Percentiles rank a stretch among this genome's conserved stretches.
These are phyloP conservation scores for Zizania latifolia DNA, from an alignment of 176 grass and related monocot genomes.

Conservation along the genomic window DNA sequence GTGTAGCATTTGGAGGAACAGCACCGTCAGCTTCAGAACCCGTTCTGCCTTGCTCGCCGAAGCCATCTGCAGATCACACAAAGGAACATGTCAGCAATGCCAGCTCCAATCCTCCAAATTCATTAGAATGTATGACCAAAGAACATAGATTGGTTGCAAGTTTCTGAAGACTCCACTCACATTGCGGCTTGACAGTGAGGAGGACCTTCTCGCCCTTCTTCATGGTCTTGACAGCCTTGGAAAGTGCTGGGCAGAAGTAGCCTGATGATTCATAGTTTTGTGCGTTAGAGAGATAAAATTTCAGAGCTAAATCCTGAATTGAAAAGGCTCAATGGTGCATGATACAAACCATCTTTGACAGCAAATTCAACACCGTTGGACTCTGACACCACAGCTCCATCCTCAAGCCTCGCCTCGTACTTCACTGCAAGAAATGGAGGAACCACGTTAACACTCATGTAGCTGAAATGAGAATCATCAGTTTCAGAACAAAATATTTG, in stretches of 20 bases:
- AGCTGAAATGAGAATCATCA: too few relatives aligned
- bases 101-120: too few relatives aligned
- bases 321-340: rapidly evolving
- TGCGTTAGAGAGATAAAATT: not conserved
- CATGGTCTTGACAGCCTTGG: constrained; percentile 82
- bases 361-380: constrained; percentile 74
- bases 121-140: not conserved
- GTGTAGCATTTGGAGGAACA: constrained; percentile 49
- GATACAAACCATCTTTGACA: constrained; percentile 67
- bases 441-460: not conserved
- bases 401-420: constrained; percentile 66
- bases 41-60: constrained; percentile 65
- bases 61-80: constrained; percentile 56
- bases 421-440: constrained; percentile 36
- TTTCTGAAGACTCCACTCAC: constrained; percentile 14
- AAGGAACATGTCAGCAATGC: not conserved
- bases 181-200: constrained; percentile 84
- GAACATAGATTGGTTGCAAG: not conserved
- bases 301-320: not conserved
- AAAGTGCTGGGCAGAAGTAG: constrained; percentile 59
- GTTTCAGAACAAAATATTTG: too few relatives aligned
- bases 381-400: constrained; percentile 64
- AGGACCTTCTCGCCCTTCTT: constrained; percentile 69
- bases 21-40: constrained; percentile 40
- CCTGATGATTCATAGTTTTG: constrained; percentile 17